phyloP scores from a whole-genome alignment of 768 basidiomycete genomes.

The Trichaptum fuscoviolaceum region DNA sequence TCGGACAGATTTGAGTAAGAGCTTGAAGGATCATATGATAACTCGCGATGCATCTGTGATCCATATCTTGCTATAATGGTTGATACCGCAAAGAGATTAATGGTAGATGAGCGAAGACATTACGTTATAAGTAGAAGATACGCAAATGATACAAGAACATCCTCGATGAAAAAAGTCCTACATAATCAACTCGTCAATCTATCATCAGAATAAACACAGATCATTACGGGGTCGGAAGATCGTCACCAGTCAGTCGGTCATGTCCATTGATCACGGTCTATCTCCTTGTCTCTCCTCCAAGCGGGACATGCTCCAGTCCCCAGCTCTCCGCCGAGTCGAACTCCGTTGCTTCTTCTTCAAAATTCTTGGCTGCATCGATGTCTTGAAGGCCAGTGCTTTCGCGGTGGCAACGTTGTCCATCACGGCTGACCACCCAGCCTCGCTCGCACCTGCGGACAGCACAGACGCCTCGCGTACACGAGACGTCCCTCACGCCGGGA shows the following conservation, averaged over 20 bases:
- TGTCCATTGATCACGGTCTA: background rate
- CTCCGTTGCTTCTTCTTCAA: background rate
- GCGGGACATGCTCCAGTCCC: background rate
- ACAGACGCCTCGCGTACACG: conserved; percentile 40
- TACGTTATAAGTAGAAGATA: background rate
- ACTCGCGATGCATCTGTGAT: no score
- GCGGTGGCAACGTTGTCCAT: background rate
- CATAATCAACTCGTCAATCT: background rate
- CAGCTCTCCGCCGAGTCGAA: background rate
- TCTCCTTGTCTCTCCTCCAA: background rate
- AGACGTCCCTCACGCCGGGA: conserved; percentile 42
- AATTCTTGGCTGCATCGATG: background rate
- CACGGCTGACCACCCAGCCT: conserved; percentile 24
- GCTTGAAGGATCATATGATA: no score
- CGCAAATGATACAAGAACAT: background rate
- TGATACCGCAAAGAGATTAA: no score
- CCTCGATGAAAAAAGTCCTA: background rate
- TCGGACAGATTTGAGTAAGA: no score
- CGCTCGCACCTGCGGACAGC: conserved; percentile 39
- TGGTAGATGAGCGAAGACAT: background rate
- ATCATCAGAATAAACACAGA: background rate
- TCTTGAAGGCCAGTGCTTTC: background rate
- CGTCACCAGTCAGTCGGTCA: background rate
- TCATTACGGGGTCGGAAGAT: background rate
- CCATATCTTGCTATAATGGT: no score